Base-by-base conservation (phyloP, 148 eudicot genomes). In the Camellia granthamiana region DNA sequence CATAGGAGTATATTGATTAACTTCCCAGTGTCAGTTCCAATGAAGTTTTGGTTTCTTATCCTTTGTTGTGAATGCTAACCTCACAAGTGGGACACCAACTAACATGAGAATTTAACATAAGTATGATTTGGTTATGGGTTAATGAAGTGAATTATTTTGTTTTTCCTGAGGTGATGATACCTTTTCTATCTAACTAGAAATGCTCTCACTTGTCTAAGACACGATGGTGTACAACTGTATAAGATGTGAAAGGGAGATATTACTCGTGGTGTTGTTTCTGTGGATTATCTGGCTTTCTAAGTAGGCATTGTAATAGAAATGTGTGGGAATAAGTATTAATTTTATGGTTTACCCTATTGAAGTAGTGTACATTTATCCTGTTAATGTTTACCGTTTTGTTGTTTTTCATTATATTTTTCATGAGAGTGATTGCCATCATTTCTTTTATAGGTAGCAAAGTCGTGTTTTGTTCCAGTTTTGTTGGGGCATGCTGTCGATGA, bases 391-490 rank as follows among this genome's bases (percentile, higher is more conserved):
- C 64, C 47, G 0, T 41, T 11, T 69, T 78, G 9, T 74, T 78
- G n/a, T 38, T 81, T 30, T 79, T n/a, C 64, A 13, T 61, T 44
- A 58, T 78, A 14, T 38, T 81, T 30, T 79, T n/a, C 64, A 13
- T 61, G 52, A 58, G 49, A 76, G 52, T 49, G 52, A 49, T 49
- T 72, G 8, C 68, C 46, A 30, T 23, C 70, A 14, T 49, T 72
- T 76, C 85, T 78, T 72, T 52, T 79, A 68, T 82, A 96, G 99
- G 97, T 96, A 77, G 98, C 99, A n/a, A 94, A 96, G 77, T 81
- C 88, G 78, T 90, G 89, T 85, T 96, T 93, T 76, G 98, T 96
- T 66, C 99, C 99, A 9, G 99, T 87, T 79, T 79, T 96, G 71
- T 83, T 96, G 12, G 99, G 99, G 76, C 99, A 91, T 83, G 94